Conservation (phyloP, 345 rosid genomes). For the Lagerstroemia speciosa region DNA sequence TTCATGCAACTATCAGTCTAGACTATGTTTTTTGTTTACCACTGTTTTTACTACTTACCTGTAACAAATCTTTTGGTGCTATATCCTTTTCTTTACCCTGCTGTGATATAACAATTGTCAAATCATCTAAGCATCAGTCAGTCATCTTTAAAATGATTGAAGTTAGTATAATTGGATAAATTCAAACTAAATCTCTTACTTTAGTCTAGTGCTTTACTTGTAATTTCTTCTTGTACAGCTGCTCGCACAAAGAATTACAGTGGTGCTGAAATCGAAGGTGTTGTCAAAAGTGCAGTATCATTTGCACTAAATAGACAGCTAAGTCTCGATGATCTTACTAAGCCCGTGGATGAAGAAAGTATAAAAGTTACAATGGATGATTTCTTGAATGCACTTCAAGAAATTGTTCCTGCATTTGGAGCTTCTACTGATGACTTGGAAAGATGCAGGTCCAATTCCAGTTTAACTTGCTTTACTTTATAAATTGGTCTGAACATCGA, state of each 20-base stretch:
- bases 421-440: constrained; percentile 96
- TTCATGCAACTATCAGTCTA: not conserved
- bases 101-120: not conserved
- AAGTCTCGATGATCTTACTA: constrained; percentile 92
- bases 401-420: constrained; percentile 89
- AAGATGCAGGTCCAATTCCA: constrained; percentile 62
- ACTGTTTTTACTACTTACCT: not conserved
- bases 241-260: constrained; percentile 96
- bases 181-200: not conserved
- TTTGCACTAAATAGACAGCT: constrained; percentile 91
- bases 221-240: constrained; percentile 37
- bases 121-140: not conserved
- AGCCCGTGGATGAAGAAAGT: constrained; percentile 93
- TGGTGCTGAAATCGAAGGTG: constrained; percentile 99
- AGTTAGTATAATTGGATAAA: not conserved
- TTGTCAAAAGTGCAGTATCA: constrained; percentile 97
- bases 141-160: not conserved
- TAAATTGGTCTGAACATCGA: not conserved
- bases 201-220: not conserved
- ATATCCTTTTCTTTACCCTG: not conserved
- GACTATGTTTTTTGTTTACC: not conserved
- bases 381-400: constrained; percentile 69
- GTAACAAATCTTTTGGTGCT: not conserved
- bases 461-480: not conserved
- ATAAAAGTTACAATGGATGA: constrained; percentile 94